Conservation (phyloP, 495 filamentous ascomycete genomes). For the Aspergillus funiculosus region DNA sequence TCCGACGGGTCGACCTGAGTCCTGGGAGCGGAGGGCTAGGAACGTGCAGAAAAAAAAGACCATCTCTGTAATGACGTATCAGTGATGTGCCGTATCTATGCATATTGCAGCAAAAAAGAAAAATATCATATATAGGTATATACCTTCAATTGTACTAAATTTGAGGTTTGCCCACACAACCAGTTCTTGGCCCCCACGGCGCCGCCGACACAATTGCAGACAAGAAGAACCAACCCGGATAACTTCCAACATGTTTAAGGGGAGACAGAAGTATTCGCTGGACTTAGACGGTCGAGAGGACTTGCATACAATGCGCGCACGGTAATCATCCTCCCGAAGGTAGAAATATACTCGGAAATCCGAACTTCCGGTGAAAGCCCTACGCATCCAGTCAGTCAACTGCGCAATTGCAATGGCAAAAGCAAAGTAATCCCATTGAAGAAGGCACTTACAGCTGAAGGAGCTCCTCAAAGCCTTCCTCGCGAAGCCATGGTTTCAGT, state of each 20-base stretch:
- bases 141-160: slow-evolving; percentile 56
- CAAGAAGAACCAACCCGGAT: slow-evolving; percentile 46
- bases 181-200: slow-evolving; percentile 35
- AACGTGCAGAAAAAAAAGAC: slow-evolving; percentile 76
- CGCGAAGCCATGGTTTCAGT: slow-evolving; percentile 34
- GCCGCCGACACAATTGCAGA: slow-evolving; percentile 51
- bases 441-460: slow-evolving; percentile 40
- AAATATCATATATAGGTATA: slow-evolving; percentile 14
- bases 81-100: background rate
- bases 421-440: background rate
- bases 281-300: slow-evolving; percentile 30
- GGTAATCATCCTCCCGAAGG: slow-evolving; percentile 46
- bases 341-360: slow-evolving; percentile 53
- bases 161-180: slow-evolving; percentile 53
- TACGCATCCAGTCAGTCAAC: slow-evolving; percentile 17
- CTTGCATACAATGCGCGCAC: slow-evolving; percentile 54
- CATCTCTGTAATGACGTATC: slow-evolving; percentile 47
- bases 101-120: background rate
- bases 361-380: slow-evolving; percentile 35
- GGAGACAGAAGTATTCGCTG: slow-evolving; percentile 44
- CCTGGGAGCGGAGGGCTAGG: slow-evolving; percentile 66
- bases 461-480: slow-evolving; percentile 34
- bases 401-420: background rate
- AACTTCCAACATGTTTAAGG: slow-evolving; percentile 50
- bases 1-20: slow-evolving; percentile 46